Evolutionary conservation across 331 rosid species (phyloP), one percentile per base, ranked within the genome.

Genomic region (Rhamnella rubrinervis): DNA sequence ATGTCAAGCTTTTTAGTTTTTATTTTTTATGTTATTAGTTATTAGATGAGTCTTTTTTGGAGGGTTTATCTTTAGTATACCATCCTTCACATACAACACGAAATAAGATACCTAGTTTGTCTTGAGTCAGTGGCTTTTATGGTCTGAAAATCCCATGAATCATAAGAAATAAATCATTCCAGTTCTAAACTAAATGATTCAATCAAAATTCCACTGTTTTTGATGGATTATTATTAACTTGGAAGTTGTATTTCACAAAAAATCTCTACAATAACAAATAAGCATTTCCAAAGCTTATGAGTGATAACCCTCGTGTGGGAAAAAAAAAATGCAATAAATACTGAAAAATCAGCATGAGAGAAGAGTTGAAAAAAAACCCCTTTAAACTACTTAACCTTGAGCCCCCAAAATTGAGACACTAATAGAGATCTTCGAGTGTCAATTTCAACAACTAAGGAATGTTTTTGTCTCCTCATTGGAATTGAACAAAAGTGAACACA

Each of bases 221-320:
- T 18, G 53, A 61, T 67, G 77, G 66, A 60, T 78, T 31, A 31
- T 80, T 86, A 68, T 79, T 76, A 65, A 31, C 63, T 44, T 50
- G 46, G 67, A 68, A 21, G 50, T 46, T 60, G 65, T 71, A 67
- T 67, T 69, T 66, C 57, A 67, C 67, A 71, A 77, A 61, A 66
- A 66, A 16, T 56, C 59, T 70, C 57, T 61, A 47, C 65, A 21
- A 16, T 39, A 18, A 72, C 40, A 59, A n/a, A 49, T 14, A 67
- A 67, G 63, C 67, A 59, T 65, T 56, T 71, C 39, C 41, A 15
- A 69, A 70, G 53, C 71, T 67, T 59, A 52, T 59, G 25, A 25
- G 6, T 38, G 57, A 39, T 55, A 63, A 51, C 70, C 25, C 65
- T 63, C 63, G 31, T 59, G 40, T 47, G 75, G 5, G 21, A 61